Conservation (phyloP, 2,329 filamentous ascomycete species). For the Colletotrichum coccodes region DNA sequence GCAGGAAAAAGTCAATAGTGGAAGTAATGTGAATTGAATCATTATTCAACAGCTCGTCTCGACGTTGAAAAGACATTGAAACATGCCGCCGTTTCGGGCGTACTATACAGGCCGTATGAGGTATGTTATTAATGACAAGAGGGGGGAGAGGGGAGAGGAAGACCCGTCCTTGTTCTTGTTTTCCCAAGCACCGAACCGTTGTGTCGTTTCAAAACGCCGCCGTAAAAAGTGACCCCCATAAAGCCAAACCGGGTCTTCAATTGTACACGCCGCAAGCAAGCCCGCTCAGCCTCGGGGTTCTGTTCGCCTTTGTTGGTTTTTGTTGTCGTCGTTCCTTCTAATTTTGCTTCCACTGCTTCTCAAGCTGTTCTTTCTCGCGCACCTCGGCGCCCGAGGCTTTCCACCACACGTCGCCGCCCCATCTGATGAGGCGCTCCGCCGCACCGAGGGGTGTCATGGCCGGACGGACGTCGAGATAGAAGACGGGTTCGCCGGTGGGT, state of each 20-base stretch:
- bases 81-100: constrained; percentile 1
- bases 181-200: background rate
- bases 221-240: background rate
- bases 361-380: constrained; percentile 50
- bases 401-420: constrained; percentile 96
- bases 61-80: constrained; percentile 11
- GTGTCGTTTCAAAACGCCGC: constrained; percentile 23
- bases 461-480: constrained; percentile 93
- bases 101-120: constrained; percentile 19
- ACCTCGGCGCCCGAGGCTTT: constrained; percentile 80
- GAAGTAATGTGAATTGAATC: constrained; percentile 26
- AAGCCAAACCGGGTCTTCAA: background rate
- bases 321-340: background rate
- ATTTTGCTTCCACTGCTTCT: constrained; percentile 11
- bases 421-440: constrained; percentile 84
- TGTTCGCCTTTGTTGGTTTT: background rate
- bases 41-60: constrained; percentile 21
- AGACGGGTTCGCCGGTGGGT: constrained; percentile 89
- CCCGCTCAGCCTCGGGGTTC: background rate
- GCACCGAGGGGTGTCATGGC: constrained; percentile 85
- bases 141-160: background rate
- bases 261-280: constrained; percentile 8
- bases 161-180: background rate
- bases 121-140: constrained; percentile 8
- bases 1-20: background rate